Evolutionary conservation across 306 rosid species (phyloP).

Genomic region (Rosa chinensis): DNA sequence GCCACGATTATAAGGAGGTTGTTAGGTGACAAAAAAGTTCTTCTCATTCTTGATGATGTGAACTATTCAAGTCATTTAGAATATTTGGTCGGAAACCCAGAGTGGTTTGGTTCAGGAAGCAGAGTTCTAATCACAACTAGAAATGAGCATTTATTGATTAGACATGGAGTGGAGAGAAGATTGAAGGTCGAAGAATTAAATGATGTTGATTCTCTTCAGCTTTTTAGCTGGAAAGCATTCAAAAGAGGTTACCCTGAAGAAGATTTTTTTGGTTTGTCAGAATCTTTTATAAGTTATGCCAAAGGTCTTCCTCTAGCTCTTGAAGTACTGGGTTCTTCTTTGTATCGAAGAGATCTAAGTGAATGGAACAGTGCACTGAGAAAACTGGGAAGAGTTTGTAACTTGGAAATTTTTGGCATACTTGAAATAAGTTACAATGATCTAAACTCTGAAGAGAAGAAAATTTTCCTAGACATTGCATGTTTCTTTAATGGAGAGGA

Average conservation of each 20-base stretch:
- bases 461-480: neutral
- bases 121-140: conserved; percentile 24
- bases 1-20: neutral
- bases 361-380: neutral
- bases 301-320: neutral
- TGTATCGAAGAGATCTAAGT: neutral
- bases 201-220: conserved; percentile 19
- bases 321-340: neutral
- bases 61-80: neutral
- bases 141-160: conserved; percentile 9
- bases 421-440: neutral
- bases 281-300: neutral
- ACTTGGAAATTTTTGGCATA: neutral
- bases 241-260: neutral
- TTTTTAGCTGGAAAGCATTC: conserved; percentile 1
- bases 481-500: conserved; percentile 7
- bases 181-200: conserved; percentile 9
- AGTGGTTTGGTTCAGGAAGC: conserved; percentile 12
- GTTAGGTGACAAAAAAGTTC: neutral
- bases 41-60: conserved; percentile 19
- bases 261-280: neutral
- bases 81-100: conserved; percentile 7
- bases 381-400: neutral
- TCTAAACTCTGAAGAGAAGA: neutral
- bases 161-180: conserved; percentile 9